Conservation (phyloP, 2,329 filamentous ascomycete genomes). For the Alternaria brassicicola region DNA sequence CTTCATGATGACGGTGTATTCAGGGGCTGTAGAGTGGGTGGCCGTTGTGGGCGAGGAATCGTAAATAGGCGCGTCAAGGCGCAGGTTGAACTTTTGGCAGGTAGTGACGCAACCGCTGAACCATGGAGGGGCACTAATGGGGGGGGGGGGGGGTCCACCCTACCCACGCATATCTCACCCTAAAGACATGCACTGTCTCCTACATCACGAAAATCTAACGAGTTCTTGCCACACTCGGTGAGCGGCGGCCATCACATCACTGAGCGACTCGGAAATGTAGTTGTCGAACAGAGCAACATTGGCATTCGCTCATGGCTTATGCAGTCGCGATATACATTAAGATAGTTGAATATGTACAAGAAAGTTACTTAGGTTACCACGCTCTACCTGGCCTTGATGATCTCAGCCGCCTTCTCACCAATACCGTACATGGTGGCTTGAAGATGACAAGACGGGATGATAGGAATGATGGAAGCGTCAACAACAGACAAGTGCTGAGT, state of each 20-base stretch:
- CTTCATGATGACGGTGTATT: constrained; percentile 58
- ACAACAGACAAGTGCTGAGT: constrained; percentile 34
- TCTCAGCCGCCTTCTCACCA: constrained; percentile 44
- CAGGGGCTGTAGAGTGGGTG: neutral
- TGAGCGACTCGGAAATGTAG: neutral
- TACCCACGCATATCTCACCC: neutral
- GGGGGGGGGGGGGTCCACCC: too few species aligned
- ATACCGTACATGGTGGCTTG: constrained; percentile 43
- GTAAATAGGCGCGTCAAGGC: neutral
- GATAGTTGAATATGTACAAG: constrained; percentile 8
- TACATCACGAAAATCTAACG: neutral
- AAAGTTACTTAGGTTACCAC: neutral
- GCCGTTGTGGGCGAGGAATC: neutral
- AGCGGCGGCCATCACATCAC: neutral
- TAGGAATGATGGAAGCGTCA: constrained; percentile 42
- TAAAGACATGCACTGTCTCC: neutral
- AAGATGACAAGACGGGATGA: constrained; percentile 38
- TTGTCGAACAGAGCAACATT: neutral
- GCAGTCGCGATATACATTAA: neutral
- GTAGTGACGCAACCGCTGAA: neutral
- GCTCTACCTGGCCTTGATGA: constrained; percentile 34
- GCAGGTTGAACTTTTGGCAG: neutral
- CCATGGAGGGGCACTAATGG: neutral
- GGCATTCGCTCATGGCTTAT: neutral
- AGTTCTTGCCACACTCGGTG: too few species aligned